phyloP scores from a whole-genome alignment of 345 rosid genomes.

The Punica granatum region DNA sequence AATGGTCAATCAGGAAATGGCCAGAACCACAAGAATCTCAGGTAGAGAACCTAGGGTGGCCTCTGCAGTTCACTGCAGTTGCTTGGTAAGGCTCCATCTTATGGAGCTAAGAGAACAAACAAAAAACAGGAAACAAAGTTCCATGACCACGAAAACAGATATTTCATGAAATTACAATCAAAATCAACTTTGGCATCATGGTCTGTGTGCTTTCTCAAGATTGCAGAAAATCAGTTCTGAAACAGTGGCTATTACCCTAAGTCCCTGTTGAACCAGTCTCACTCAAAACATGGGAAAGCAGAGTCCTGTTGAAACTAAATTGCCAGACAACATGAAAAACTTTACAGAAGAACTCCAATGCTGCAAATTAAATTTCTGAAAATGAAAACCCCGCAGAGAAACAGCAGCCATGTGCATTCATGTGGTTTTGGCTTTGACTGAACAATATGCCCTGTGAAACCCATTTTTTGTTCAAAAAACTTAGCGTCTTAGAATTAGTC shows the following conservation, averaged over 20 bases:
- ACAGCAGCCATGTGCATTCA: neutral
- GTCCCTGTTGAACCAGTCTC: neutral
- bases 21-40: too few species aligned
- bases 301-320: neutral
- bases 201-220: neutral
- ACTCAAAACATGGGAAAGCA: neutral
- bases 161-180: neutral
- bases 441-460: neutral
- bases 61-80: neutral
- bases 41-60: neutral
- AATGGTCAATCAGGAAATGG: too few species aligned
- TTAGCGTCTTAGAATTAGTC: neutral
- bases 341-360: neutral
- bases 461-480: neutral
- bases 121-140: neutral
- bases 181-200: neutral
- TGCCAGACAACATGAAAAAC: neutral
- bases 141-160: neutral
- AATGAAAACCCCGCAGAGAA: neutral
- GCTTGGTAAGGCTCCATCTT: neutral
- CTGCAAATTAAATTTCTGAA: neutral
- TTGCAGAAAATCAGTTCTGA: neutral
- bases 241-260: too few species aligned
- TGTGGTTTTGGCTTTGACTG: neutral
- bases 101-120: neutral